These are phyloP conservation scores for Diplocarpon rosae DNA, from an alignment of 2,329 filamentous ascomycete genomes.

Conservation along the genomic window DNA sequence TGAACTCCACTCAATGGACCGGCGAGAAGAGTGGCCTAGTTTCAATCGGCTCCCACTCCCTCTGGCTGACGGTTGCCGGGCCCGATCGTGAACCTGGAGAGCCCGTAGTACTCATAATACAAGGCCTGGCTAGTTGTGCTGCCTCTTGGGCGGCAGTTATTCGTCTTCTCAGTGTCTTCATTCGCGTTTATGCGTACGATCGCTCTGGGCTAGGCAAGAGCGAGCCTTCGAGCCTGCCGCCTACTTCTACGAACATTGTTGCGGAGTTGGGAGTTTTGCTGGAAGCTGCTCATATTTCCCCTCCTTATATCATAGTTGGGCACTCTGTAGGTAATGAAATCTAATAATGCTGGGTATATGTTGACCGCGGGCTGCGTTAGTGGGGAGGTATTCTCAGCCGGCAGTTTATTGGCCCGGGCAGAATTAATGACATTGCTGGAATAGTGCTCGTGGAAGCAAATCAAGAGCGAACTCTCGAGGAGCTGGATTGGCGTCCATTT, in stretches of 20 bases:
- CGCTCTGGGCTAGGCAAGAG: constrained; percentile 12
- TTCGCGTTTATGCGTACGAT: constrained; percentile 11
- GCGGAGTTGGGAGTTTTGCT: constrained; percentile 11
- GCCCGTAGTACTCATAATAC: constrained; percentile 10
- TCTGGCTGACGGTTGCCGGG: constrained; percentile 8
- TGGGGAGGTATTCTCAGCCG: constrained; percentile 11
- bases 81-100: background rate
- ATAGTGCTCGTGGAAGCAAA: constrained; percentile 18
- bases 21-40: background rate
- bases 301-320: constrained; percentile 12
- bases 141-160: constrained; percentile 10
- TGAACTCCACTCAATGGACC: background rate
- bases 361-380: background rate
- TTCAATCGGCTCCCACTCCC: constrained; percentile 10
- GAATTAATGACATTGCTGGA: constrained; percentile 8
- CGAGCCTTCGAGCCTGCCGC: constrained; percentile 4
- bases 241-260: constrained; percentile 10
- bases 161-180: constrained; percentile 1
- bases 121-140: constrained; percentile 4
- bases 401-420: constrained; percentile 10
- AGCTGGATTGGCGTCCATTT: constrained; percentile 5
- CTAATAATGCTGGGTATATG: background rate
- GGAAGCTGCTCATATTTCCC: constrained; percentile 2
- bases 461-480: constrained; percentile 4
- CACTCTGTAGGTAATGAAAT: constrained; percentile 8